Evolutionary conservation across 2,329 filamentous ascomycete species (phyloP).

Genomic region (Trichocomaceae sp.): DNA sequence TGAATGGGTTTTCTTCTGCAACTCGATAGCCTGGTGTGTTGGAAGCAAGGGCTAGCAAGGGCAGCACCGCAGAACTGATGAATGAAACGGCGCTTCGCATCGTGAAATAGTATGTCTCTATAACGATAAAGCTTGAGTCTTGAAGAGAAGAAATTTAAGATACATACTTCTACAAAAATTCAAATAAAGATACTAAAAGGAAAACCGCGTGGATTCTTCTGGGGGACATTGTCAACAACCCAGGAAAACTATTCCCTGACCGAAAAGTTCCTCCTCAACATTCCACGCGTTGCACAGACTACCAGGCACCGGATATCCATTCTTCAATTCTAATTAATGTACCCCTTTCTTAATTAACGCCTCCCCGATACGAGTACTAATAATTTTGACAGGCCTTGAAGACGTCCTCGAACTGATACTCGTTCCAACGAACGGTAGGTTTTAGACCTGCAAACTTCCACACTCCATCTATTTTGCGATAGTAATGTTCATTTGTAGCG

Average conservation of each 20-base stretch:
- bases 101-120: not conserved
- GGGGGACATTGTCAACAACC: not conserved
- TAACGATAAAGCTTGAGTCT: not conserved
- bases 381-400: constrained; percentile 28
- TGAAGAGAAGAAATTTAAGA: not conserved
- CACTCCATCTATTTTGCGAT: constrained; percentile 51
- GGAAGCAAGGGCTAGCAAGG: constrained; percentile 6
- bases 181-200: not conserved
- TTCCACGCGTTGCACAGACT: not conserved
- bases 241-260: not conserved
- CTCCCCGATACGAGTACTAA: not conserved
- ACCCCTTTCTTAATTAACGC: not conserved
- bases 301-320: not conserved
- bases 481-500: constrained; percentile 52
- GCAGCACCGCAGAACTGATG: not conserved
- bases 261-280: constrained; percentile 1
- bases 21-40: constrained; percentile 10
- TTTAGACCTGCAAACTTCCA: constrained; percentile 57
- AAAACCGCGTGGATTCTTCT: not conserved
- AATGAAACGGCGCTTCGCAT: not conserved
- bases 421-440: constrained; percentile 52
- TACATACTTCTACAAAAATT: not conserved
- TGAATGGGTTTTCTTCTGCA: constrained; percentile 2
- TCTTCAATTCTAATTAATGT: not conserved
- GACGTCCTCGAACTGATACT: constrained; percentile 54